Base-by-base conservation (phyloP, 352 stramenopile species). In the Phytophthora tubulina region DNA sequence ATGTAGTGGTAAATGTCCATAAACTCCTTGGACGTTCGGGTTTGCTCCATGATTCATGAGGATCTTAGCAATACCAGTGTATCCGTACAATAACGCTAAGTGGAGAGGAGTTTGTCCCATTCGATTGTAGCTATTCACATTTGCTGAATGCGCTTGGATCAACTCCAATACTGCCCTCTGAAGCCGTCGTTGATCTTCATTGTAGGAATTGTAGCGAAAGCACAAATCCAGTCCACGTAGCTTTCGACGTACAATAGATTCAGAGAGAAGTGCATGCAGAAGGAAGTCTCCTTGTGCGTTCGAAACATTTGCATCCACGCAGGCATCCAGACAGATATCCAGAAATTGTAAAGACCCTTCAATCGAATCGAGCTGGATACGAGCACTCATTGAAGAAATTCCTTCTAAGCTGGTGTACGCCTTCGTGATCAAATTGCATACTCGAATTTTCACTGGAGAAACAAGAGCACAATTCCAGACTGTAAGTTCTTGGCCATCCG, bases 41-140 rank as follows among this genome's bases (percentile, higher is more conserved):
- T 90, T 92, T 14, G 85, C 80, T 8, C 78, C 81, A 54, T 72
- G 73, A 8, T 36, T 35, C 1, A 95, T 51, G 15, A 94, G 63
- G 14, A 81, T 69, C n/a, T 75, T 67, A 0, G 56, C 84, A 14
- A 85, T 75, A 1, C 66, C 67, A 0, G 52, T 67, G 52, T 94
- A 86, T 0, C 85, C 88, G 65, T 91, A 81, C 14, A 94, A 42
- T n/a, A 95, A 44, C 2, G 85, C 81, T 39, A 92, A 51, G 35
- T 95, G 88, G 13, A 95, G 70, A 0, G 85, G 69, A 14, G 86
- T 93, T 30, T 93, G 88, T 0, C 85, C 86, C 10, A 90, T 52
- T 0, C 56, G 62, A 31, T 94, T 95, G 73, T 74, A 92, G 11
- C 72, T 80, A 45, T 94, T 79, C 14, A 93, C 39, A 36, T 91